Conservation (phyloP, 768 basidiomycete species). For the Piloderma croceum region DNA sequence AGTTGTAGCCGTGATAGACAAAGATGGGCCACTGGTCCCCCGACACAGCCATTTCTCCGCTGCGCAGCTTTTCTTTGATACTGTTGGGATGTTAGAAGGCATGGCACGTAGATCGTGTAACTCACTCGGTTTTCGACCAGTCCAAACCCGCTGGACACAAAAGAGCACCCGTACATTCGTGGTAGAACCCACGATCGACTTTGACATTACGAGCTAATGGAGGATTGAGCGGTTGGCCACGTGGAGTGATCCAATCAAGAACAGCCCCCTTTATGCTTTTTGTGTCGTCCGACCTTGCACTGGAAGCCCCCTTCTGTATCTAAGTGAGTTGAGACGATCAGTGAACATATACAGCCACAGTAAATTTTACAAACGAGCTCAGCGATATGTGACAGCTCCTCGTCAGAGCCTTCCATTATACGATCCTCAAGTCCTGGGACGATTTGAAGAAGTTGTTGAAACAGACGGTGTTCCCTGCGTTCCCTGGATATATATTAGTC, state of each 20-base stretch:
- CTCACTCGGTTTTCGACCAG: slow-evolving; percentile 7
- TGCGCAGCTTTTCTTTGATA: background rate
- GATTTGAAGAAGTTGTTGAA: slow-evolving; percentile 8
- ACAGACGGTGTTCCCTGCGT: slow-evolving; percentile 10
- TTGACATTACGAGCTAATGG: too few relatives aligned
- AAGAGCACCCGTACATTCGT: slow-evolving; percentile 6
- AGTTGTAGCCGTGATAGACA: too few relatives aligned
- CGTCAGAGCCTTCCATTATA: slow-evolving; percentile 9
- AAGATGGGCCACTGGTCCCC: slow-evolving; percentile 18
- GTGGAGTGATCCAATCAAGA: slow-evolving; percentile 17
- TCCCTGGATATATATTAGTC: slow-evolving; percentile 10
- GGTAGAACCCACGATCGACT: slow-evolving; percentile 10
- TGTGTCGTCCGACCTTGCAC: too few relatives aligned
- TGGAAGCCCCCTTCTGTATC: slow-evolving; percentile 14
- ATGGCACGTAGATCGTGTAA: background rate
- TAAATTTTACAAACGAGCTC: slow-evolving; percentile 9
- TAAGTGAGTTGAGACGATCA: slow-evolving; percentile 1
- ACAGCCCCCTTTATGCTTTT: too few relatives aligned
- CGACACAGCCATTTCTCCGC: slow-evolving; percentile 8
- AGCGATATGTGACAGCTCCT: slow-evolving; percentile 12
- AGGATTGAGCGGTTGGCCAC: slow-evolving; percentile 5
- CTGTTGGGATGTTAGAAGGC: background rate
- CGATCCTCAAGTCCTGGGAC: slow-evolving; percentile 13
- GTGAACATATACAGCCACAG: background rate
- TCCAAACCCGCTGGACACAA: slow-evolving; percentile 10